A percentile compares a stretch with the other conserved stretches of the same genome.
Conservation (phyloP, 495 filamentous ascomycete genomes). For the Talaromyces liani region DNA sequence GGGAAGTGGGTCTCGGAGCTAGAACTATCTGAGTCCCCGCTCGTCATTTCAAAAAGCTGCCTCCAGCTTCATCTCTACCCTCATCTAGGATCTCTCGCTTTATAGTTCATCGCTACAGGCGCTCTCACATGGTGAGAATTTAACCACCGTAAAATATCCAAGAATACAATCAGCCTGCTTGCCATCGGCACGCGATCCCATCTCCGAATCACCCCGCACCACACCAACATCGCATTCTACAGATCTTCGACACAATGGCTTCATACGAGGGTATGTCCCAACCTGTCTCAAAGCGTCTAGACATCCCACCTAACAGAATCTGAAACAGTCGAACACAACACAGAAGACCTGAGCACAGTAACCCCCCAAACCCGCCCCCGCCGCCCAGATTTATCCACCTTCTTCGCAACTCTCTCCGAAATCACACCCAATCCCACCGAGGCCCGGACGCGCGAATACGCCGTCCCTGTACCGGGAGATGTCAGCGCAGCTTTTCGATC, state of each 20-base stretch:
- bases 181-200: background rate
- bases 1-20: background rate
- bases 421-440: conserved; percentile 46
- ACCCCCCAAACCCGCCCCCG: conserved; percentile 34
- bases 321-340: conserved; percentile 74
- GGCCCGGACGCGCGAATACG: conserved; percentile 43
- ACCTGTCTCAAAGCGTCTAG: background rate
- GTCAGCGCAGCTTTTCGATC: conserved; percentile 54
- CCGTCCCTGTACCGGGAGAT: conserved; percentile 66
- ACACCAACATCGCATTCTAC: background rate
- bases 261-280: background rate
- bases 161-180: background rate
- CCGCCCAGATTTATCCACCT: conserved; percentile 80
- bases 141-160: background rate
- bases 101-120: background rate
- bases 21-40: background rate
- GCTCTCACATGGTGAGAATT: background rate
- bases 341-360: conserved; percentile 29
- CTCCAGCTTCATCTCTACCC: background rate
- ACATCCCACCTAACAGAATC: background rate
- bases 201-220: background rate
- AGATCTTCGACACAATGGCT: background rate
- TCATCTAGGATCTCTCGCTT: background rate
- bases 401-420: conserved; percentile 69
- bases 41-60: background rate